Conservation (phyloP, 2,329 filamentous ascomycete genomes). For the Alternaria dauci region DNA sequence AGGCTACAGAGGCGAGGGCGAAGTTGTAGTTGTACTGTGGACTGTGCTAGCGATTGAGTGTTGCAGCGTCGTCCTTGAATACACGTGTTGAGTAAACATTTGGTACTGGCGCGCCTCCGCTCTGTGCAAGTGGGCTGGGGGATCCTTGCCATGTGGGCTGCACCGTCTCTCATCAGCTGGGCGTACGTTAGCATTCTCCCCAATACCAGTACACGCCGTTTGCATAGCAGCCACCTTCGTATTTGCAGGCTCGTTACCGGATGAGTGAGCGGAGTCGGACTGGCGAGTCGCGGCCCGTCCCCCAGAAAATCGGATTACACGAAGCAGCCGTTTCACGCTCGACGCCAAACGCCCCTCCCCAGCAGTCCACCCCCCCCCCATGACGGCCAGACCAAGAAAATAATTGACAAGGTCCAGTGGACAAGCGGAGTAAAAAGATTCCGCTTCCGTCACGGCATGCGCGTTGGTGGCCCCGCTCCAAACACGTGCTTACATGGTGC, state of each 20-base stretch:
- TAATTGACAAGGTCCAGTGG: not conserved
- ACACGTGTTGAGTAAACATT: too few relatives aligned
- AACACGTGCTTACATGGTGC: constrained; percentile 25
- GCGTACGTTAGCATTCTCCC: not conserved
- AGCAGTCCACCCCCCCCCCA: constrained; percentile 1
- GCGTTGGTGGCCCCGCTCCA: not conserved
- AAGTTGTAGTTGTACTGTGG: constrained; percentile 51
- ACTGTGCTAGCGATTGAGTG: too few relatives aligned
- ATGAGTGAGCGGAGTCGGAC: constrained; percentile 34
- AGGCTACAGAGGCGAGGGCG: constrained; percentile 50
- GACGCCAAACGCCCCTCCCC: constrained; percentile 2
- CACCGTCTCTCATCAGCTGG: not conserved
- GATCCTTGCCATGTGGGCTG: not conserved
- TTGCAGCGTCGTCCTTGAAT: too few relatives aligned
- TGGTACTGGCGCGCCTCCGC: too few relatives aligned
- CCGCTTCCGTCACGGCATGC: not conserved
- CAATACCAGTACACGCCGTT: not conserved
- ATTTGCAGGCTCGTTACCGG: constrained; percentile 21
- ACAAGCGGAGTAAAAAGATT: not conserved
- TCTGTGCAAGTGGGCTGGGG: too few relatives aligned
- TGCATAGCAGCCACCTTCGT: constrained; percentile 8
- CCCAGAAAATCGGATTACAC: constrained; percentile 21
- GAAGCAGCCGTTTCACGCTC: constrained; percentile 5
- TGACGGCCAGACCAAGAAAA: constrained; percentile 3
- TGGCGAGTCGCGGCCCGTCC: constrained; percentile 38